Evolutionary conservation across 202 grass and related monocot species (phyloP).

Genomic region (Schoenoplectus tabernaemontani): DNA sequence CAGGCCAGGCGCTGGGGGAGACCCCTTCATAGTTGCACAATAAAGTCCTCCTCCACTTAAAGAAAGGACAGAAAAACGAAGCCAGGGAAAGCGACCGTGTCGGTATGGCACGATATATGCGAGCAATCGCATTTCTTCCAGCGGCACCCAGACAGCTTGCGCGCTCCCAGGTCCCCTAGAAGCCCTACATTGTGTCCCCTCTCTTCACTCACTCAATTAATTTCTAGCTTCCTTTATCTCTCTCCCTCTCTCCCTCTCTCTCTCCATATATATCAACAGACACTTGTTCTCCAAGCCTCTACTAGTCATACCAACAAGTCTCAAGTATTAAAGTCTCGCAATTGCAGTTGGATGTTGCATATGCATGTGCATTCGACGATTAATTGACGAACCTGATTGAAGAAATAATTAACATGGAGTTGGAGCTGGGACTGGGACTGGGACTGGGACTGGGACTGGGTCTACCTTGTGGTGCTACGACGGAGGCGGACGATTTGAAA

Average conservation of each 20-base stretch:
- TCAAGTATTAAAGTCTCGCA: neutral
- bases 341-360: neutral
- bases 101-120: conserved; percentile 3
- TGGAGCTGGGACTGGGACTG: conserved; percentile 23
- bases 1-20: no score
- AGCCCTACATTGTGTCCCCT: conserved; percentile 19
- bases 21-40: neutral
- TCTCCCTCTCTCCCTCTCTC: neutral
- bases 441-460: conserved; percentile 40
- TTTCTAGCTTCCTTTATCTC: neutral
- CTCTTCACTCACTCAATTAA: neutral
- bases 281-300: neutral
- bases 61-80: neutral
- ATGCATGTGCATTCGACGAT: neutral
- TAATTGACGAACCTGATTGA: neutral
- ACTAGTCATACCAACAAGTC: neutral
- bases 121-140: neutral
- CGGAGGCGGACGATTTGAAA: neutral
- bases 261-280: conserved; percentile 4
- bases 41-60: conserved; percentile 27
- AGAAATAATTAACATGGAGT: conserved; percentile 40
- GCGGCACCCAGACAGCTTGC: conserved; percentile 10
- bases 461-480: conserved; percentile 9
- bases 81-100: conserved; percentile 32
- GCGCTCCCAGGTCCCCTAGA: conserved; percentile 10